These are phyloP conservation scores for Malus fusca DNA, from an alignment of 306 rosid genomes.

Conservation along the genomic window DNA sequence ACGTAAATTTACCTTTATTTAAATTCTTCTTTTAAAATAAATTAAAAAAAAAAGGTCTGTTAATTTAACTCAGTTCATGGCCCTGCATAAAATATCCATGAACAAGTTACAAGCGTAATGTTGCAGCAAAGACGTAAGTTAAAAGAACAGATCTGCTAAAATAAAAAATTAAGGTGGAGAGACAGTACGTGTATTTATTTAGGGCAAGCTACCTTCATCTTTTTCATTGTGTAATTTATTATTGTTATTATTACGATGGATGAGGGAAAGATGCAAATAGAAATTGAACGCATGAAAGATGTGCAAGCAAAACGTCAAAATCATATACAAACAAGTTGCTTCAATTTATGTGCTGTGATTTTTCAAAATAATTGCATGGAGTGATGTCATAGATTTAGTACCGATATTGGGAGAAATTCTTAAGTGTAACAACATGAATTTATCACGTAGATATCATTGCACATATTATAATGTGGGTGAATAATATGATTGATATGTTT, in stretches of 20 bases:
- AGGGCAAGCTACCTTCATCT: background rate
- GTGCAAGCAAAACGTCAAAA: background rate
- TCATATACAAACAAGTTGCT: background rate
- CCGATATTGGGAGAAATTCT: too few species aligned
- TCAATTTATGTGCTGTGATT: background rate
- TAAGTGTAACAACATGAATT: too few species aligned
- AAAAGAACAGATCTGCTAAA: background rate
- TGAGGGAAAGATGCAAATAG: background rate
- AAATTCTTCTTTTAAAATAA: too few species aligned
- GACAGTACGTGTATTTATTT: background rate
- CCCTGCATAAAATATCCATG: too few species aligned
- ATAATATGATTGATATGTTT: too few species aligned
- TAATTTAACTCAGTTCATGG: too few species aligned
- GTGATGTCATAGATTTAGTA: too few species aligned
- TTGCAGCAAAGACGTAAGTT: background rate
- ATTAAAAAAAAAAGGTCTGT: background rate
- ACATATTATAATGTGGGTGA: background rate
- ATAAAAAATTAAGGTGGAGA: background rate
- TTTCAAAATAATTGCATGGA: background rate
- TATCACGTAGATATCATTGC: background rate
- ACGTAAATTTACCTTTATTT: too few species aligned
- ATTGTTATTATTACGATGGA: background rate
- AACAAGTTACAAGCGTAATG: background rate
- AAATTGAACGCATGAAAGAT: background rate
- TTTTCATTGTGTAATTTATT: background rate